These are phyloP conservation scores for Termitomyces titanicus DNA, from an alignment of 768 basidiomycete genomes.

Conservation along the genomic window DNA sequence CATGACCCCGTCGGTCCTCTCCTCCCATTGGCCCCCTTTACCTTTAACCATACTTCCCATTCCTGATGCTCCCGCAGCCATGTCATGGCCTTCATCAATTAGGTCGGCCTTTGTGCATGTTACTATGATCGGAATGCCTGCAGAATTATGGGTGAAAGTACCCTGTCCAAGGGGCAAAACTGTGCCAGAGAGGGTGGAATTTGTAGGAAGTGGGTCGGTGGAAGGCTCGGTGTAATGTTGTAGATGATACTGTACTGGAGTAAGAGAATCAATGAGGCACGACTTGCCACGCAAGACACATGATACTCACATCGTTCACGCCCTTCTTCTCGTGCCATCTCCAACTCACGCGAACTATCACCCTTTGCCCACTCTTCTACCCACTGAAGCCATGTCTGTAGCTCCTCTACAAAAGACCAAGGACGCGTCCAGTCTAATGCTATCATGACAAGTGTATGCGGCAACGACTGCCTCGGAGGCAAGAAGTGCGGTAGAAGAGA, in stretches of 20 bases:
- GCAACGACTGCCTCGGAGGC: slow-evolving; percentile 62
- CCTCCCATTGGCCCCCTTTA: slow-evolving; percentile 92
- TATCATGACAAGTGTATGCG: slow-evolving; percentile 77
- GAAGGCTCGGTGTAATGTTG: slow-evolving; percentile 90
- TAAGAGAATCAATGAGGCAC: slow-evolving; percentile 7
- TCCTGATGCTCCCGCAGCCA: slow-evolving; percentile 70
- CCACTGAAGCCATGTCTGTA: slow-evolving; percentile 84
- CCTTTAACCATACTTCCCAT: slow-evolving; percentile 92
- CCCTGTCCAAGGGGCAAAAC: slow-evolving; percentile 83
- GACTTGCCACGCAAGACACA: background rate
- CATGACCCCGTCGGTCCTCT: slow-evolving; percentile 92
- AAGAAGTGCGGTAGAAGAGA: slow-evolving; percentile 75
- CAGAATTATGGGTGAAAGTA: slow-evolving; percentile 79
- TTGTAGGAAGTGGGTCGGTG: slow-evolving; percentile 58
- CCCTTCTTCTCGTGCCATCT: slow-evolving; percentile 75
- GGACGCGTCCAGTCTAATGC: slow-evolving; percentile 95
- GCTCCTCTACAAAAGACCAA: slow-evolving; percentile 84
- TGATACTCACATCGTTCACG: slow-evolving; percentile 70
- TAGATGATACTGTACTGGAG: slow-evolving; percentile 77
- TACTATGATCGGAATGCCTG: slow-evolving; percentile 85
- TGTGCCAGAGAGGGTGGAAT: slow-evolving; percentile 59
- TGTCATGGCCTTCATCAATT: slow-evolving; percentile 79
- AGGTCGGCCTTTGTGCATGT: slow-evolving; percentile 91
- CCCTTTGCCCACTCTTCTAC: slow-evolving; percentile 77
- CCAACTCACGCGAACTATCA: slow-evolving; percentile 65